Conservation (phyloP, 2,329 filamentous ascomycete genomes). For the Ophiostoma novo-ulmi region DNA sequence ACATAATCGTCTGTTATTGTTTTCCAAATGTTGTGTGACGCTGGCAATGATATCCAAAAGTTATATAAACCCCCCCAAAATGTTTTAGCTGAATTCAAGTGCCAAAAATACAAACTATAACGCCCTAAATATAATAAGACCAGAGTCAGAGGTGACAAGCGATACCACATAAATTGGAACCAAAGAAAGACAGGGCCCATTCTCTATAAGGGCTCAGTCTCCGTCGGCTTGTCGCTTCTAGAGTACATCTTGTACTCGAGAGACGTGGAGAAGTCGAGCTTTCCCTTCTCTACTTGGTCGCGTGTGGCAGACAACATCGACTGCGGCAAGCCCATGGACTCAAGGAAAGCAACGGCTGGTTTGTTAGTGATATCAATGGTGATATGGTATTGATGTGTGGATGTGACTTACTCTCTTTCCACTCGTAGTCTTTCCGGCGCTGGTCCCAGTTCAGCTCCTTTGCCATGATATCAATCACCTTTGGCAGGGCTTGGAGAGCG, state of each 20-base stretch:
- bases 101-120: background rate
- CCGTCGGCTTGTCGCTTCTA: slow-evolving; percentile 50
- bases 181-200: background rate
- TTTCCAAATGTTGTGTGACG: background rate
- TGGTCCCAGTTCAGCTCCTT: slow-evolving; percentile 75
- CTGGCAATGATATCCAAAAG: background rate
- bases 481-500: slow-evolving; percentile 76
- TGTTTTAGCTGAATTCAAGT: background rate
- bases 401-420: slow-evolving; percentile 54
- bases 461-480: slow-evolving; percentile 83
- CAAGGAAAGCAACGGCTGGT: slow-evolving; percentile 48
- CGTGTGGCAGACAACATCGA: slow-evolving; percentile 53
- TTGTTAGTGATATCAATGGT: background rate
- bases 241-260: slow-evolving; percentile 60
- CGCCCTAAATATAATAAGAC: background rate
- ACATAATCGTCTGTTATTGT: background rate
- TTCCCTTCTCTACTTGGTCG: slow-evolving; percentile 56
- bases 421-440: slow-evolving; percentile 69
- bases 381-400: background rate
- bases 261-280: slow-evolving; percentile 52
- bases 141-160: background rate
- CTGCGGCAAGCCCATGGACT: slow-evolving; percentile 61
- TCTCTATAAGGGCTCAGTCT: slow-evolving; percentile 22
- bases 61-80: background rate
- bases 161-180: background rate